Evolutionary conservation across 305 asterid genomes (phyloP).

Genomic region (Stenogyne calaminthoides): DNA sequence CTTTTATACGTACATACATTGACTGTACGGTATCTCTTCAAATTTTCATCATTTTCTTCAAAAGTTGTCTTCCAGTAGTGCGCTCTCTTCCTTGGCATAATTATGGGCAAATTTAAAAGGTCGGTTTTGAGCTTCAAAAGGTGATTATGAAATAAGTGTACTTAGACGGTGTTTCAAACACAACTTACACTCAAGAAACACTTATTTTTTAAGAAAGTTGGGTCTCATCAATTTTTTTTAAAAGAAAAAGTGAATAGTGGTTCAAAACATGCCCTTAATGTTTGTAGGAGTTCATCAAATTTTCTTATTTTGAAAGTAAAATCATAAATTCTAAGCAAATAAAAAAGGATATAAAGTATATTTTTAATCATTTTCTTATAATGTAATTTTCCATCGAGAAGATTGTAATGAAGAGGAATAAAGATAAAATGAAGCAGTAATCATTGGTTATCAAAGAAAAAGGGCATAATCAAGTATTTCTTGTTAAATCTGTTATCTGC

Average conservation of each 20-base stretch:
- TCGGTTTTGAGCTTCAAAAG: background rate
- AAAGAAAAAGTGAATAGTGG: too few species aligned
- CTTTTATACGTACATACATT: background rate
- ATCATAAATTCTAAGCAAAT: background rate
- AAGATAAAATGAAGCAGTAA: background rate
- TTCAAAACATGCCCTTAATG: too few species aligned
- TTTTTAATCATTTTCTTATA: background rate
- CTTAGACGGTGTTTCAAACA: too few species aligned
- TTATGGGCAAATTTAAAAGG: background rate
- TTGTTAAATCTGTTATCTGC: conserved; percentile 29
- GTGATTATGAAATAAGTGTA: background rate
- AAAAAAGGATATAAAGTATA: background rate
- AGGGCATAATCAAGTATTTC: conserved; percentile 1
- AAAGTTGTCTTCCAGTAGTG: background rate
- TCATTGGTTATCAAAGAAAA: conserved; percentile 26
- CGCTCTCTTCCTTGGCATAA: background rate
- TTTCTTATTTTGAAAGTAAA: too few species aligned
- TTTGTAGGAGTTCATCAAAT: too few species aligned
- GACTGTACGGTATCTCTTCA: conserved; percentile 23
- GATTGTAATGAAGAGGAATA: background rate
- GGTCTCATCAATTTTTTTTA: too few species aligned
- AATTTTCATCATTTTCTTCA: conserved; percentile 3
- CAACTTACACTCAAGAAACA: too few species aligned
- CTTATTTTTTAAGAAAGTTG: too few species aligned
- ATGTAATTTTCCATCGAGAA: background rate